A percentile compares a stretch with the other conserved stretches of the same genome.
These are phyloP conservation scores for Claviceps fusiformis DNA, from an alignment of 2,329 filamentous ascomycete species.

Conservation along the genomic window DNA sequence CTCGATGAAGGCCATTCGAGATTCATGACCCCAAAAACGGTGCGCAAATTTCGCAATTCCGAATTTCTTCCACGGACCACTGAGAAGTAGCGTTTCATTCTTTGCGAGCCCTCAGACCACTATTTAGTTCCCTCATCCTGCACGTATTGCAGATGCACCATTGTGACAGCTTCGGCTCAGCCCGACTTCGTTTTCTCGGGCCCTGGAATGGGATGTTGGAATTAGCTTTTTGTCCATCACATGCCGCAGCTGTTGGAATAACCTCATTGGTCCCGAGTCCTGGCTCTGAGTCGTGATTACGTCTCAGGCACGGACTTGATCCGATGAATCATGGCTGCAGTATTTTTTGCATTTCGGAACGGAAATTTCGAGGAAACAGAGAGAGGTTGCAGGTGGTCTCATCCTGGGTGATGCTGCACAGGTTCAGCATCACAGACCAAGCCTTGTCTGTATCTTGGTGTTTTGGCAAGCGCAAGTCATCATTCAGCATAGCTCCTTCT, in stretches of 20 bases:
- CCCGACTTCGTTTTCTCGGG: not conserved
- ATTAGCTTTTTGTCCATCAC: not conserved
- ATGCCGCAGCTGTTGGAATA: not conserved
- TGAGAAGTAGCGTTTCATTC: not conserved
- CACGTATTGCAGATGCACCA: not conserved
- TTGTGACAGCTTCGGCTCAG: not conserved
- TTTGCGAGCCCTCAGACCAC: not conserved
- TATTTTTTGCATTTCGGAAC: not conserved
- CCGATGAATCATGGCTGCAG: not conserved
- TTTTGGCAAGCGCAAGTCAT: not conserved
- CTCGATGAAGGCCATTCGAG: not conserved
- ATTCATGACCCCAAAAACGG: not conserved
- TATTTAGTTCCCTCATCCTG: not conserved
- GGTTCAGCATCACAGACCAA: not conserved
- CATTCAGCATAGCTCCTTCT: not conserved
- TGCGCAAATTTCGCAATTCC: not conserved
- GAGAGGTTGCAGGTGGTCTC: too few species aligned
- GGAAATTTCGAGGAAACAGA: not conserved
- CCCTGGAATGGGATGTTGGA: not conserved
- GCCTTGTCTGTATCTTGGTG: not conserved
- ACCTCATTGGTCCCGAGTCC: not conserved
- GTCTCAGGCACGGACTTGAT: not conserved
- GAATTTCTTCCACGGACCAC: not conserved
- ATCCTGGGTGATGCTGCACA: not conserved
- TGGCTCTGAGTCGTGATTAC: too few species aligned